phyloP scores from a whole-genome alignment of 106 monocot species.

The Narthecium ossifragum region DNA sequence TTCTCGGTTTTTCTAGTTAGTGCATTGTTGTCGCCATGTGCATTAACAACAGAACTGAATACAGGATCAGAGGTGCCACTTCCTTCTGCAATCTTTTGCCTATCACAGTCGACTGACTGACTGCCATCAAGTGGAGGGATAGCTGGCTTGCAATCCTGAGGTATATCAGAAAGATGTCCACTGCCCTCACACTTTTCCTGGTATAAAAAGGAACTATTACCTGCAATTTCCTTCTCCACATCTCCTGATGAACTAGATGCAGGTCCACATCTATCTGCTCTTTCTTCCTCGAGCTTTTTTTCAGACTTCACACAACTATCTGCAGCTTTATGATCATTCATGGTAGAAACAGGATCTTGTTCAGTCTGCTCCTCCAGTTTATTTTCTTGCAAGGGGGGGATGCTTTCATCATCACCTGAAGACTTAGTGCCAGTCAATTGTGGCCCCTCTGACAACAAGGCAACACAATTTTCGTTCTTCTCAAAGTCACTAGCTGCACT shows the following conservation, averaged over 20 bases:
- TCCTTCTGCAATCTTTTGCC: slow-evolving; percentile 32
- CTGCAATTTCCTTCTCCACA: slow-evolving; percentile 5
- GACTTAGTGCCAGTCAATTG: no score
- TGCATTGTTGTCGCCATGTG: slow-evolving; percentile 5
- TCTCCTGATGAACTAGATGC: neutral
- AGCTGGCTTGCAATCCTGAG: slow-evolving; percentile 13
- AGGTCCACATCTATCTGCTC: neutral
- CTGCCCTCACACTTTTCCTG: slow-evolving; percentile 1
- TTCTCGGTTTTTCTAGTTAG: slow-evolving; percentile 14
- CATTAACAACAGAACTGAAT: slow-evolving; percentile 9
- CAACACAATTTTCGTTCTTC: slow-evolving; percentile 26
- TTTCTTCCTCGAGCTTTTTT: slow-evolving; percentile 5
- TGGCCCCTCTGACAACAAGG: slow-evolving; percentile 1
- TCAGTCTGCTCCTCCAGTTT: slow-evolving; percentile 11
- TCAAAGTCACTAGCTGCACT: slow-evolving; percentile 17
- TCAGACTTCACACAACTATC: slow-evolving; percentile 13
- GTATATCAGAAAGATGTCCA: slow-evolving; percentile 1
- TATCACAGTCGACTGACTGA: slow-evolving; percentile 9
- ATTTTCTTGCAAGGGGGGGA: slow-evolving; percentile 9
- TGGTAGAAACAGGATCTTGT: slow-evolving; percentile 14
- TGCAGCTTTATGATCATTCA: slow-evolving; percentile 9
- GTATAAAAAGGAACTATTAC: slow-evolving; percentile 5
- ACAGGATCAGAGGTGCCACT: slow-evolving; percentile 8
- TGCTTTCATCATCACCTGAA: slow-evolving; percentile 7
- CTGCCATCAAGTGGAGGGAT: slow-evolving; percentile 27